These are phyloP conservation scores for Cenchrus fungigraminus DNA, from an alignment of 176 grass and related monocot genomes.

Conservation along the genomic window DNA sequence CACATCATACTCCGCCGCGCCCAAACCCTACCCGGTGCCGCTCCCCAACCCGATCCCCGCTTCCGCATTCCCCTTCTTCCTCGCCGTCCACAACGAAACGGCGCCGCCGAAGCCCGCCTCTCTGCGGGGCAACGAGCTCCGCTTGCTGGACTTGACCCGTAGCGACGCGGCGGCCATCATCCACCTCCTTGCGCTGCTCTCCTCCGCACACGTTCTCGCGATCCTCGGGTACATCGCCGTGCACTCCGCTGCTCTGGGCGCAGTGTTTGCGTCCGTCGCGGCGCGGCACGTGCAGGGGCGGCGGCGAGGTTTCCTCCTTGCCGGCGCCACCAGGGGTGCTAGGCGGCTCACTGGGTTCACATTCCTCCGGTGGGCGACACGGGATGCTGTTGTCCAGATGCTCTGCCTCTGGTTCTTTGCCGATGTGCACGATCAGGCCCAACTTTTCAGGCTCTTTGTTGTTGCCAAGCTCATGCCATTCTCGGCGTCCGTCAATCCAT, in stretches of 20 bases:
- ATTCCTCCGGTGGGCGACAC: constrained; percentile 80
- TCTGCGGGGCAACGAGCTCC: constrained; percentile 45
- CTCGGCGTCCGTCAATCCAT: constrained; percentile 64
- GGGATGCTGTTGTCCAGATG: constrained; percentile 79
- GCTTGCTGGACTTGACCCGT: constrained; percentile 61
- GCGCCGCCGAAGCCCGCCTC: constrained; percentile 40
- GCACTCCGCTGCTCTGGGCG: constrained; percentile 68
- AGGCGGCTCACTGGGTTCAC: constrained; percentile 63
- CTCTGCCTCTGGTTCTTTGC: constrained; percentile 85
- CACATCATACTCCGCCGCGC: constrained; percentile 37
- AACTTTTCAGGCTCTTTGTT: constrained; percentile 85
- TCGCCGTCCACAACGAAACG: constrained; percentile 54
- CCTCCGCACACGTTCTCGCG: constrained; percentile 67
- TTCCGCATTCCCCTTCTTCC: constrained; percentile 58
- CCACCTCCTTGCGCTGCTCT: constrained; percentile 75
- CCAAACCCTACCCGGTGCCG: constrained; percentile 53
- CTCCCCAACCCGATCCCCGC: constrained; percentile 33
- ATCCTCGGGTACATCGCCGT: constrained; percentile 71
- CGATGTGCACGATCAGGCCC: constrained; percentile 74
- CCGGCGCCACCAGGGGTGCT: constrained; percentile 47
- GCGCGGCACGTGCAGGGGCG: constrained; percentile 53
- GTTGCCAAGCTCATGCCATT: constrained; percentile 84
- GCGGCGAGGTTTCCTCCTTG: constrained; percentile 47
- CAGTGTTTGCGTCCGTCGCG: constrained; percentile 62
- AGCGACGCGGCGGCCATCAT: constrained; percentile 62